Base-by-base conservation (phyloP, 129 eudicot species). In the Ambrosia trifida region DNA sequence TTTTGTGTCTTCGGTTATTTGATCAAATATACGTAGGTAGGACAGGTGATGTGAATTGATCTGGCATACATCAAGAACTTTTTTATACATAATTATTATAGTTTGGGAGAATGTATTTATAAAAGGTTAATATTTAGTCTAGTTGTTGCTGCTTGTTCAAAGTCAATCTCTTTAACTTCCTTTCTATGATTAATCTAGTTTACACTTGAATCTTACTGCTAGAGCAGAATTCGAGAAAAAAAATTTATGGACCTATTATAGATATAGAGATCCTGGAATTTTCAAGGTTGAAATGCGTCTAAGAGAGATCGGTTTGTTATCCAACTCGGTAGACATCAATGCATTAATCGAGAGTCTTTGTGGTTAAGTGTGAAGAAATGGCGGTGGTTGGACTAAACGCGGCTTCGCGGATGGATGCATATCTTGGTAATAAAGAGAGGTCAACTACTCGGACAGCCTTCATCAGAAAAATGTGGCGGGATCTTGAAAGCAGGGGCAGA, bases 381-480 rank as follows among this genome's bases (percentile, higher is more conserved):
- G 96, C 95, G 18, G 80, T 85, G 73, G 83, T 84, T 61, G 81
- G 64, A 69, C 31, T 69, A 62, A 54, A 41, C 18, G 86, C 81
- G 73, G 83, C 72, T 45, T 74, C 95, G 1, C 75, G 61, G 14
- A 79, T 74, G 52, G 80, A 78, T 57, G 54, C 84, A 7, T 65
- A 77, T n/a, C n/a, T n/a, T 61, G 63, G 70, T 38, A 75, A 80
- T 61, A 83, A 57, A 16, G 85, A 77, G 13, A 76, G 78, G 68
- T 68, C 84, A 36, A 72, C 74, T 72, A 84, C 80, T 36, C 84
- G 75, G 68, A 81, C 91, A 72, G 85, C 95, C 70, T 76, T 83
- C 20, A 72, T 89, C 68, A 68, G 87, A 66, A 86, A 89, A 76
- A 89, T 89, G 91, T 92, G 98, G 96, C 79, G 85, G 33, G 95